Conservation (phyloP, 2,329 filamentous ascomycete genomes). For the Akanthomyces uredinophilus region DNA sequence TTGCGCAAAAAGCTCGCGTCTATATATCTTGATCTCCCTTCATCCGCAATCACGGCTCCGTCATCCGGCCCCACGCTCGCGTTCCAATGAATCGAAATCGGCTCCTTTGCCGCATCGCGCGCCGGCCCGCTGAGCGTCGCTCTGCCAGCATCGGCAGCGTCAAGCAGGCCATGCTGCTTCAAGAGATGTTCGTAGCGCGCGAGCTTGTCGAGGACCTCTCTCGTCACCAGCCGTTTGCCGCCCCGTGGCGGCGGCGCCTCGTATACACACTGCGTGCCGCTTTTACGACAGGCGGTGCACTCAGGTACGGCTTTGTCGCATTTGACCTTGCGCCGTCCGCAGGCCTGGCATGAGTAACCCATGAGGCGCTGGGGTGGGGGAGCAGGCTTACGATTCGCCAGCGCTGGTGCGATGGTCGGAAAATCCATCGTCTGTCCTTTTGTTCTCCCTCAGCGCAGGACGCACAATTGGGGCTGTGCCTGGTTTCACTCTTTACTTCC, state of each 20-base stretch:
- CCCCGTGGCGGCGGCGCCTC: constrained; percentile 33
- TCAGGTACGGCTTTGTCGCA: constrained; percentile 23
- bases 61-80: neutral
- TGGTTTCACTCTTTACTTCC: no score
- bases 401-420: constrained; percentile 16
- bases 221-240: constrained; percentile 31
- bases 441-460: no score
- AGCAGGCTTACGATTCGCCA: neutral
- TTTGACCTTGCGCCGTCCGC: constrained; percentile 26
- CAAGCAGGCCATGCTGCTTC: constrained; percentile 29
- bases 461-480: no score
- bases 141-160: neutral
- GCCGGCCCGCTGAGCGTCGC: neutral
- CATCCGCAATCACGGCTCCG: constrained; percentile 18
- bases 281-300: constrained; percentile 24
- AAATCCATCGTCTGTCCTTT: neutral
- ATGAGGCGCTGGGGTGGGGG: constrained; percentile 14
- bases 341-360: constrained; percentile 25
- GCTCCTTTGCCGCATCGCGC: neutral
- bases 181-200: constrained; percentile 36
- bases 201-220: constrained; percentile 29
- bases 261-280: constrained; percentile 34
- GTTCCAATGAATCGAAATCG: constrained; percentile 1
- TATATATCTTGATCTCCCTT: constrained; percentile 38
- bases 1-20: constrained; percentile 25